Evolutionary conservation across 2,329 filamentous ascomycete species (phyloP).

Genomic region (Acrocalymma vagum): DNA sequence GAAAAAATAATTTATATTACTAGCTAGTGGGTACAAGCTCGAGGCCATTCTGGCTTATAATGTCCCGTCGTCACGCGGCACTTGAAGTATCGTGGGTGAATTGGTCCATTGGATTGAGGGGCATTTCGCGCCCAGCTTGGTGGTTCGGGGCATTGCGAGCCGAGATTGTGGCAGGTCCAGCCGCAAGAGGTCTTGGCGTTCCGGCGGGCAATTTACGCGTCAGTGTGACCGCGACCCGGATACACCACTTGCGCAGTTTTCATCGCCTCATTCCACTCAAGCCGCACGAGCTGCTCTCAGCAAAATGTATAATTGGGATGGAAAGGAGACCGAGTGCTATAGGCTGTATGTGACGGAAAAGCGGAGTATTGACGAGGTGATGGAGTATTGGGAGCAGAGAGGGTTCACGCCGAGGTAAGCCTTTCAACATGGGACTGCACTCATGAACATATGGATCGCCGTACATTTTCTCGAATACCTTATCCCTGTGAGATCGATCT

Average conservation of each 20-base stretch:
- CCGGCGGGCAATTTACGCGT: constrained; percentile 26
- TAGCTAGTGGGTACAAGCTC: no score
- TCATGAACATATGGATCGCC: constrained; percentile 26
- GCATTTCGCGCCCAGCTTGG: neutral
- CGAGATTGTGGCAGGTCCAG: constrained; percentile 26
- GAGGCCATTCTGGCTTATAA: no score
- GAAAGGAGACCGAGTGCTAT: constrained; percentile 71
- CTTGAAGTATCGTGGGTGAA: no score
- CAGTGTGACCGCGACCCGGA: constrained; percentile 13
- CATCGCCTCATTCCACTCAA: neutral
- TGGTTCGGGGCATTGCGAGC: constrained; percentile 24
- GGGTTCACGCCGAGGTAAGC: constrained; percentile 75
- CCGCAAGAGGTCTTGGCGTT: constrained; percentile 30
- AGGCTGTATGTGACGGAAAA: constrained; percentile 81
- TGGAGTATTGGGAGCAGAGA: constrained; percentile 69
- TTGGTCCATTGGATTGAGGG: constrained; percentile 1
- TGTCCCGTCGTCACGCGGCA: no score
- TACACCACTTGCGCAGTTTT: constrained; percentile 29
- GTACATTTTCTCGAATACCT: constrained; percentile 21
- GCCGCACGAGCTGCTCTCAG: neutral
- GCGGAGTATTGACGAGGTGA: constrained; percentile 76
- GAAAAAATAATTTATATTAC: neutral
- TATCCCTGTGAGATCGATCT: neutral
- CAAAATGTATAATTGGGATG: constrained; percentile 69
- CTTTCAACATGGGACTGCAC: no score